phyloP scores from a whole-genome alignment of 2,329 filamentous ascomycete genomes.

The Epichloe bromicola region DNA sequence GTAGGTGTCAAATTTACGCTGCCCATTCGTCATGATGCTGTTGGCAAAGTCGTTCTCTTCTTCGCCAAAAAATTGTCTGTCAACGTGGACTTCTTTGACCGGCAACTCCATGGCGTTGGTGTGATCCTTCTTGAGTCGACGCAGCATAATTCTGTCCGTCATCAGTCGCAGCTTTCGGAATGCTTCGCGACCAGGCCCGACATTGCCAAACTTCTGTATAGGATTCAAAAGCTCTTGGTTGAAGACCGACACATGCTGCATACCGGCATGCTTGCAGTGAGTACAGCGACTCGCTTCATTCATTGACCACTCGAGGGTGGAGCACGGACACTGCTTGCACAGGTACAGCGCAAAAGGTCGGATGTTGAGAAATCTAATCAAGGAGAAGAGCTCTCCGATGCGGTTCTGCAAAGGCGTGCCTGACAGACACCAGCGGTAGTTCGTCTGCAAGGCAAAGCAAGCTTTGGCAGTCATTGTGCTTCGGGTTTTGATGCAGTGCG shows the following conservation, averaged over 20 bases:
- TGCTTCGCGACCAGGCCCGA: constrained; percentile 50
- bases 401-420: constrained; percentile 94
- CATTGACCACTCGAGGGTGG: constrained; percentile 72
- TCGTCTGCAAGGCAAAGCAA: constrained; percentile 79
- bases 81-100: constrained; percentile 82
- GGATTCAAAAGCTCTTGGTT: constrained; percentile 93
- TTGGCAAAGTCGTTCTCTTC: constrained; percentile 91
- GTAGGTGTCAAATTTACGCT: constrained; percentile 87
- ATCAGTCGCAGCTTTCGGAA: constrained; percentile 75
- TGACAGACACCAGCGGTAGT: constrained; percentile 90
- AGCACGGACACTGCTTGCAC: constrained; percentile 76
- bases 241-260: constrained; percentile 50
- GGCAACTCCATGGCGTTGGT: constrained; percentile 93
- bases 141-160: constrained; percentile 89
- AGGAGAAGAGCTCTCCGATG: constrained; percentile 92
- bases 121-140: constrained; percentile 86
- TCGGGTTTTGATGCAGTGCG: constrained; percentile 85
- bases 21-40: constrained; percentile 87
- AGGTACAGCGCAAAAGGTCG: constrained; percentile 86
- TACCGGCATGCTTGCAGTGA: constrained; percentile 38
- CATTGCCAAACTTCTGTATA: constrained; percentile 49
- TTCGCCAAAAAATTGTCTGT: constrained; percentile 87
- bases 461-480: constrained; percentile 88
- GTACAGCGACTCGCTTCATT: constrained; percentile 58
- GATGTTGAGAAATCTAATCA: constrained; percentile 82